phyloP scores from a whole-genome alignment of 2,329 filamentous ascomycete species.

The Purpureocillium takamizusanense region DNA sequence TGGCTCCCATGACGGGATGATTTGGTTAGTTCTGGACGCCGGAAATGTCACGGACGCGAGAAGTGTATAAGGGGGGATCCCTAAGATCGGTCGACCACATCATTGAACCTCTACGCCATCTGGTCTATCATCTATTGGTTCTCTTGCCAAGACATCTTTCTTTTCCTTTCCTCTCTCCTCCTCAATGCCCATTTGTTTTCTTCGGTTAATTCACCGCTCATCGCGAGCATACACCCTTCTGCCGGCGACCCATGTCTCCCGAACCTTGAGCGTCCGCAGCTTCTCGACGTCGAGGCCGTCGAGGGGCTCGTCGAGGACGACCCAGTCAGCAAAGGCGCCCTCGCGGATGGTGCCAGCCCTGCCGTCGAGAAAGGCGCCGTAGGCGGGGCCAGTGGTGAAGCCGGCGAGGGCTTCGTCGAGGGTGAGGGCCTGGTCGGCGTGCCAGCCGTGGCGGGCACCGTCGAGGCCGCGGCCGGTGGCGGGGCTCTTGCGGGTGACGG shows the following conservation, averaged over 20 bases:
- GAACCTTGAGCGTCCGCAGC: slow-evolving; percentile 44
- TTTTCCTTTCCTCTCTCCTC: too few relatives aligned
- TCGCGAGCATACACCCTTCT: slow-evolving; percentile 30
- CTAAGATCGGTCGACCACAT: too few relatives aligned
- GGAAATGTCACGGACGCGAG: too few relatives aligned
- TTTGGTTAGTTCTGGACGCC: too few relatives aligned
- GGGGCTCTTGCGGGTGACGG: slow-evolving; percentile 52
- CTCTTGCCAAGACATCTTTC: too few relatives aligned
- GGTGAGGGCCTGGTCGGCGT: slow-evolving; percentile 48
- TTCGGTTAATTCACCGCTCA: background rate
- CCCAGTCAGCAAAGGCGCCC: slow-evolving; percentile 61
- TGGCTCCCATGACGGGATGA: too few relatives aligned
- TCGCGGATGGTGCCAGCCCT: slow-evolving; percentile 48
- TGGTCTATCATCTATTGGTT: too few relatives aligned
- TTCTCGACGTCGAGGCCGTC: slow-evolving; percentile 40
- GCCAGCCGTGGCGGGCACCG: slow-evolving; percentile 45
- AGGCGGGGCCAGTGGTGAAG: slow-evolving; percentile 51
- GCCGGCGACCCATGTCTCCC: slow-evolving; percentile 62
- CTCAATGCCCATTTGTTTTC: background rate
- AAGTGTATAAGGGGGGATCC: too few relatives aligned
- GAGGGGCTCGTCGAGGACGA: slow-evolving; percentile 54
- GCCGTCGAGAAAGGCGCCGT: slow-evolving; percentile 49
- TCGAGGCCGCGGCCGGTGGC: slow-evolving; percentile 40
- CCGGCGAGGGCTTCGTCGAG: slow-evolving; percentile 51
- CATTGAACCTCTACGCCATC: too few relatives aligned